Conservation (phyloP, 148 eudicot genomes). For the Mesembryanthemum crystallinum region DNA sequence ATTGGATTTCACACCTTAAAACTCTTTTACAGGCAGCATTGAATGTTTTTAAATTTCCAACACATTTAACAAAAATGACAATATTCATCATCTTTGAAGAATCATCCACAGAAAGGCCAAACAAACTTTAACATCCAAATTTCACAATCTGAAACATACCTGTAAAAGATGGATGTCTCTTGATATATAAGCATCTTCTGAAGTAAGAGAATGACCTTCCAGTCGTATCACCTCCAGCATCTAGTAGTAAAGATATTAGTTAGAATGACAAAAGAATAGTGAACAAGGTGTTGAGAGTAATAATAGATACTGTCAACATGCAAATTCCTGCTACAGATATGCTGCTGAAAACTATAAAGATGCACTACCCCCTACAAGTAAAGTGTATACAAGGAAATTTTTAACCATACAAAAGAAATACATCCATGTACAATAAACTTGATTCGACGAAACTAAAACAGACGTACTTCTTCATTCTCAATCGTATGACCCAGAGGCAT, state of each 20-base stretch:
- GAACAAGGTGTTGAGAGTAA: background rate
- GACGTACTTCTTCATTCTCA: conserved; percentile 85
- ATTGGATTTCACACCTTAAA: background rate
- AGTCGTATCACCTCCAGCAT: conserved; percentile 85
- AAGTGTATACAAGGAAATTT: background rate
- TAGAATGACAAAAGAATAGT: background rate
- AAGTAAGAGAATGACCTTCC: conserved; percentile 82
- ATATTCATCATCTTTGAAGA: background rate
- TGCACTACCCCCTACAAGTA: background rate
- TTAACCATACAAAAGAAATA: background rate
- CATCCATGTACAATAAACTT: no score
- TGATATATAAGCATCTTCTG: conserved; percentile 71
- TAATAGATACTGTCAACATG: background rate
- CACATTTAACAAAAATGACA: background rate
- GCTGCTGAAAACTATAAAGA: background rate
- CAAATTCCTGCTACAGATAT: background rate
- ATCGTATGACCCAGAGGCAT: conserved; percentile 95
- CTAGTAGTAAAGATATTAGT: conserved; percentile 32
- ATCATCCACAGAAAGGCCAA: background rate
- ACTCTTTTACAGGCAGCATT: background rate
- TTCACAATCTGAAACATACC: conserved; percentile 33
- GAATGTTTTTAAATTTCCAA: background rate
- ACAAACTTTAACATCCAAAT: background rate
- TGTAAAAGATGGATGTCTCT: conserved; percentile 85
- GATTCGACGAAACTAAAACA: background rate